Percentiles rank a stretch among this genome's conserved stretches.
Conservation (phyloP, 2,329 filamentous ascomycete genomes). For the Podosphaera fusca region DNA sequence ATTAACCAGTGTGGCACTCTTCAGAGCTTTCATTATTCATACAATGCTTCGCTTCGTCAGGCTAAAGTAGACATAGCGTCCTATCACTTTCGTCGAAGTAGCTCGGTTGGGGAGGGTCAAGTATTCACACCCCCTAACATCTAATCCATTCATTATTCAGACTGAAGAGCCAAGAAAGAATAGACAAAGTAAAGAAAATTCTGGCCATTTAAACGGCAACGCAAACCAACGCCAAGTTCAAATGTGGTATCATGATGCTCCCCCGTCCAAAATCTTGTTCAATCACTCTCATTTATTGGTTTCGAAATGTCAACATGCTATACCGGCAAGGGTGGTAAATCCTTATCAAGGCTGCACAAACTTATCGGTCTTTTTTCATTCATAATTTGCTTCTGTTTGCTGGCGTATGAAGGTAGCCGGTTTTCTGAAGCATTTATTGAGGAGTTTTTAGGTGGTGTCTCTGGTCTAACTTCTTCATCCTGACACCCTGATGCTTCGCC, state of each 20-base stretch:
- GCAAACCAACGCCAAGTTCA: neutral
- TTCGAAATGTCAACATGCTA: neutral
- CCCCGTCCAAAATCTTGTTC: neutral
- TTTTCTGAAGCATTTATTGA: neutral
- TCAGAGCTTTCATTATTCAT: too few relatives aligned
- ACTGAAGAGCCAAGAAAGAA: neutral
- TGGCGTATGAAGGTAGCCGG: neutral
- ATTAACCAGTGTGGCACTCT: too few relatives aligned
- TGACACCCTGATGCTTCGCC: slow-evolving; percentile 33
- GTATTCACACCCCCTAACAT: too few relatives aligned
- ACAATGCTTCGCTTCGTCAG: too few relatives aligned
- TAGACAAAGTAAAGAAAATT: neutral
- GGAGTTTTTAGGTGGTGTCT: slow-evolving; percentile 22
- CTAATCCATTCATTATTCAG: too few relatives aligned
- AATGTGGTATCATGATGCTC: neutral
- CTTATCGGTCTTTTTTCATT: slow-evolving; percentile 17
- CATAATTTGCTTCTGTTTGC: neutral
- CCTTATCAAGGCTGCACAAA: slow-evolving; percentile 36
- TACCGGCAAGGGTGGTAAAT: slow-evolving; percentile 30
- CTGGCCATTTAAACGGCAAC: neutral
- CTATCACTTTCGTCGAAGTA: too few relatives aligned
- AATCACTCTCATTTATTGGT: neutral
- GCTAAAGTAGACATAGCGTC: too few relatives aligned
- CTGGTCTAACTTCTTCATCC: slow-evolving; percentile 16
- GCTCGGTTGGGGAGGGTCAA: too few relatives aligned